Base-by-base conservation (phyloP, 2,329 filamentous ascomycete species). In the Epichloe bromicola region DNA sequence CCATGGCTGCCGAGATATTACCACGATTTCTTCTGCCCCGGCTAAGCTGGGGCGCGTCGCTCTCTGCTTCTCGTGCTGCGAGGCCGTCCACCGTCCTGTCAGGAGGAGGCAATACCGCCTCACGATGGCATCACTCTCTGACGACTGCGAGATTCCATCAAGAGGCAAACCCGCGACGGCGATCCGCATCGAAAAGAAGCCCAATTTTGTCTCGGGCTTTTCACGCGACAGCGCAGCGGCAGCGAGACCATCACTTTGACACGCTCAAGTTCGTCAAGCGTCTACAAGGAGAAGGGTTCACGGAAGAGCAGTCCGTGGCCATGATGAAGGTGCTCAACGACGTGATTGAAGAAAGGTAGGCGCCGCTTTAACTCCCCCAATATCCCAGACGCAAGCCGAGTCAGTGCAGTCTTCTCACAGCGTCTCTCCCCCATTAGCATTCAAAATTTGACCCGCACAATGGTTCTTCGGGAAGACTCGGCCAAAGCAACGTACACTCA, bases 261-360 rank as follows among this genome's bases (percentile, higher is more conserved):
- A 98, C 93, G 1, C 79, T 98, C 55, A 96, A 95, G 71, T 95
- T 98, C 65, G 90, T 98, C 39, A 88, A 95, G 70, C 78, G 88
- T 49, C 74, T 98, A 40, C 83, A 91, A 66, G 80, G 80, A 58
- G 93, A 98, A 66, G 93, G 93, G 0, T 96, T 97, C 67, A 95
- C 88, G 23, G 91, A 97, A 67, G 86, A 90, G 59, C 93, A 98
- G 69, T 84, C 90, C 2, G 89, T 88, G 26, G 91, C 93, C n/a
- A 93, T 96, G 86, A 97, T 98, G 93, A 88, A 87, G 65, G 88
- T 97, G 6, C 74, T 98, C 39, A 90, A 89, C 68, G 90, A 97
- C 66, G 91, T 97, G 10, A 96, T 98, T 57, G 88, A 97, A 66
- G 93, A 98, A 70, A 95, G 84, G 83, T 84, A 59, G 46, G 51